Base-by-base conservation (phyloP, 768 basidiomycete species). In the Termitomyces sp. region DNA sequence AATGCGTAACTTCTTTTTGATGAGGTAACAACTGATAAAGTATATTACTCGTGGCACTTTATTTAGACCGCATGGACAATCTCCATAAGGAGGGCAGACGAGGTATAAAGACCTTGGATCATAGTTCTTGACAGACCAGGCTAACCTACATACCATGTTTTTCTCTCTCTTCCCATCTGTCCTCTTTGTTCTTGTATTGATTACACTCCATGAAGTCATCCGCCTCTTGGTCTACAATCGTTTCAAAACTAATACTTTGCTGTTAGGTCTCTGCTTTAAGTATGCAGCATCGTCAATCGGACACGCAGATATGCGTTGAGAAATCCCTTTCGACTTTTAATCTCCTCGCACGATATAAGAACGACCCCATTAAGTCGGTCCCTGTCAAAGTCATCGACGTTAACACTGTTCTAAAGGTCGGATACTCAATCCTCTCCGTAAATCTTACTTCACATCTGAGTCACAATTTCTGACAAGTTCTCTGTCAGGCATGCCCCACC, bases 391-490 rank as follows among this genome's bases (percentile, higher is more conserved):
- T 57, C 47, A 61, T 63, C 33, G 41, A 59, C 13, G 60, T 63
- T 18, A 43, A 61, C 35, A 57, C 62, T 30, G 52, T 60, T 3
- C 59, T 49, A 8, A 59, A 56, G 38, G 50, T 56, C 26, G 49
- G 57, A n/a, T 63, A 54, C 24, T 58, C 60, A 4, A 58, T 63
- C 9, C 59, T 63, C n/a, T 63, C 62, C 2, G 59, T 60, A 47
- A 20, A 59, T 54, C 18, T 24, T n/a, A 1, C 26, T 3, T 28
- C 16, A 1, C n/a, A 16, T 26, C 4, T 20, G 11, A 43, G 9
- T 22, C 7, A 5, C 20, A 0, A 28, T 5, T 20, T 32, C 24
- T 41, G 18, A n/a, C 5, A n/a, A 28, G 6, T 26, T 30, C 30
- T 30, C 9, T 5, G 1, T 44, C 22, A 63, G 62, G 38, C 46